Conservation (phyloP, 2,329 filamentous ascomycete genomes). For the Arachnomyces sp. region DNA sequence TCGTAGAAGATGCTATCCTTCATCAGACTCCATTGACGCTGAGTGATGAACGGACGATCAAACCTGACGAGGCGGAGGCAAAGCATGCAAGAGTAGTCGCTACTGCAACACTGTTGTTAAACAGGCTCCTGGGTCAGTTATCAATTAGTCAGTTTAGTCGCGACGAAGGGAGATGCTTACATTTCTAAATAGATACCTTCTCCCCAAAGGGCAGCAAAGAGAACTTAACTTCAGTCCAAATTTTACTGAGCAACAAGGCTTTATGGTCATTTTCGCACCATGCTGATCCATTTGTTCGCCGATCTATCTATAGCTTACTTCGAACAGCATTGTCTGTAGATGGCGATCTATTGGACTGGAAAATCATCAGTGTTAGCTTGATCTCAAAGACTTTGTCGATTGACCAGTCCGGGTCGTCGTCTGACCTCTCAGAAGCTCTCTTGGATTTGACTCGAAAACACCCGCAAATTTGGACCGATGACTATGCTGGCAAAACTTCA, state of each 20-base stretch:
- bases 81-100: conserved; percentile 77
- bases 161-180: conserved; percentile 16
- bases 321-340: conserved; percentile 43
- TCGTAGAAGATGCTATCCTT: conserved; percentile 65
- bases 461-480: conserved; percentile 65
- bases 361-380: conserved; percentile 58
- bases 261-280: conserved; percentile 53
- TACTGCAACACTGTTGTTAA: conserved; percentile 48
- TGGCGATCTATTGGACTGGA: conserved; percentile 49
- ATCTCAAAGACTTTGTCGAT: conserved; percentile 65
- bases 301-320: conserved; percentile 49
- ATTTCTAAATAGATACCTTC: conserved; percentile 12
- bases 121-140: conserved; percentile 42
- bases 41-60: conserved; percentile 82
- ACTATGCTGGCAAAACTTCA: conserved; percentile 51
- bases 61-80: conserved; percentile 70
- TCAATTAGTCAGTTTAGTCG: background rate
- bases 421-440: conserved; percentile 61
- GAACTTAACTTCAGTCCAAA: conserved; percentile 53
- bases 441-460: conserved; percentile 55
- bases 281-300: conserved; percentile 50
- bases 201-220: conserved; percentile 48
- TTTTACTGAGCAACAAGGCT: conserved; percentile 55
- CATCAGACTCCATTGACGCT: conserved; percentile 72
- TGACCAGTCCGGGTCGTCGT: conserved; percentile 64